phyloP scores from a whole-genome alignment of 2,329 filamentous ascomycete species.

The Neonectria punicea region DNA sequence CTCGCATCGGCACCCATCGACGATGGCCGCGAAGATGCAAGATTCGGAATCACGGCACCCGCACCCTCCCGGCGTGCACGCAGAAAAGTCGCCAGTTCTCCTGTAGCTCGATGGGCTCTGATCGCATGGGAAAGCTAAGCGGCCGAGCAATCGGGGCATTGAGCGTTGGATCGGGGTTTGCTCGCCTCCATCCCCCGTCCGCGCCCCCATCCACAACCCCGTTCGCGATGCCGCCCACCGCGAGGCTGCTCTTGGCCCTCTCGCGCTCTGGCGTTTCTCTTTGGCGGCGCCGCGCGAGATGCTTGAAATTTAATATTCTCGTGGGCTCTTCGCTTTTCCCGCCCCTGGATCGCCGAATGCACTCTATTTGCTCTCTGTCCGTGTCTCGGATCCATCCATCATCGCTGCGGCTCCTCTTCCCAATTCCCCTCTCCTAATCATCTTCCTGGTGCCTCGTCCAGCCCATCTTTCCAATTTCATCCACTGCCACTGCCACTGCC shows the following conservation, averaged over 20 bases:
- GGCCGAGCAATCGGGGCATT: slow-evolving; percentile 50
- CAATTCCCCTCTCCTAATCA: neutral
- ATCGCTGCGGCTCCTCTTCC: neutral
- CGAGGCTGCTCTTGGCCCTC: neutral
- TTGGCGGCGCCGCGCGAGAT: neutral
- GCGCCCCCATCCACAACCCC: slow-evolving; percentile 19
- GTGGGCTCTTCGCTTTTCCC: neutral
- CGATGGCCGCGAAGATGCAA: neutral
- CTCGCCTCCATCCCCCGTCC: slow-evolving; percentile 27
- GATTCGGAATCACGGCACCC: neutral
- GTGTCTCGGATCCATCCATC: neutral
- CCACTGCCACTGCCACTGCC: too few relatives aligned
- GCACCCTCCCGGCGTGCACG: neutral
- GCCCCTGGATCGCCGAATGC: neutral
- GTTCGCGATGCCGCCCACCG: slow-evolving; percentile 25
- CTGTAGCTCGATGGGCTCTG: slow-evolving; percentile 47
- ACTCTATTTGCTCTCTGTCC: neutral
- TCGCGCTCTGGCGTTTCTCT: slow-evolving; percentile 4
- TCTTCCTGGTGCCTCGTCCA: neutral
- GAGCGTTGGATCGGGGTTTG: slow-evolving; percentile 44
- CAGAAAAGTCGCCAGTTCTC: slow-evolving; percentile 21
- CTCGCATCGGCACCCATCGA: neutral
- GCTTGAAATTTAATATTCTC: neutral
- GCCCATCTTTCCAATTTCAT: too few relatives aligned
- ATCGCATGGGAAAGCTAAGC: slow-evolving; percentile 40